Percentiles rank a stretch among this genome's conserved stretches.
phyloP scores from a whole-genome alignment of 768 basidiomycete genomes.

The Tulasnella sp. region DNA sequence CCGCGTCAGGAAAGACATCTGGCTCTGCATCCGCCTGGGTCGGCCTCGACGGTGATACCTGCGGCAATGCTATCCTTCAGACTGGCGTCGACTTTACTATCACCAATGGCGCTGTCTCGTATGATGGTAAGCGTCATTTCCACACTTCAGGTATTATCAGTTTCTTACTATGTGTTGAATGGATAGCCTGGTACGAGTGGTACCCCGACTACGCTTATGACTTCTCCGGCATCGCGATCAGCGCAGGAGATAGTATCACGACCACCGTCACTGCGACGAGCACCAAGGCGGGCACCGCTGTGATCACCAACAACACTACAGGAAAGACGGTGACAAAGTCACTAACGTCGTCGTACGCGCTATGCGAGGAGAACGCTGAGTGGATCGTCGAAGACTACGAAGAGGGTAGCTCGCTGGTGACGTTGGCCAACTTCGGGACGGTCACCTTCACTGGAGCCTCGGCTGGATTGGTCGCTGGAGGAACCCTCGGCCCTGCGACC shows the following conservation, averaged over 20 bases:
- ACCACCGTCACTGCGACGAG: slow-evolving; percentile 26
- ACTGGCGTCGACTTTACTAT: slow-evolving; percentile 31
- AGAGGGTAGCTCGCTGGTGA: slow-evolving; percentile 23
- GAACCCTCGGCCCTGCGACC: slow-evolving; percentile 24
- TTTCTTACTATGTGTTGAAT: slow-evolving; percentile 15
- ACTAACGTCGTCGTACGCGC: slow-evolving; percentile 25
- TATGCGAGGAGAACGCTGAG: slow-evolving; percentile 31
- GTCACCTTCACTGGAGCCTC: slow-evolving; percentile 30
- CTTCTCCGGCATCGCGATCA: slow-evolving; percentile 27
- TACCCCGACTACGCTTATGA: slow-evolving; percentile 22
- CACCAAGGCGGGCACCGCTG: slow-evolving; percentile 24
- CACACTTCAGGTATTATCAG: neutral
- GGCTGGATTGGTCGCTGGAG: slow-evolving; percentile 24
- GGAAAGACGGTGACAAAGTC: slow-evolving; percentile 26
- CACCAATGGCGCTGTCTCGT: slow-evolving; percentile 22
- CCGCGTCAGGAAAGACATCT: slow-evolving; percentile 24
- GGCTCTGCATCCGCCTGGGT: slow-evolving; percentile 28
- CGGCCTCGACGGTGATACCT: slow-evolving; percentile 32
- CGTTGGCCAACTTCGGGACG: slow-evolving; percentile 32
- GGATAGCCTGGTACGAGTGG: slow-evolving; percentile 23
- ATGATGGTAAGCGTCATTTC: slow-evolving; percentile 24
- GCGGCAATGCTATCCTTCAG: slow-evolving; percentile 30
- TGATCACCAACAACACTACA: slow-evolving; percentile 25
- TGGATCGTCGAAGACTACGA: slow-evolving; percentile 16
- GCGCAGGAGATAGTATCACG: slow-evolving; percentile 26